Base-by-base conservation (phyloP, 2,329 filamentous ascomycete genomes). In the Diplodia seriata region DNA sequence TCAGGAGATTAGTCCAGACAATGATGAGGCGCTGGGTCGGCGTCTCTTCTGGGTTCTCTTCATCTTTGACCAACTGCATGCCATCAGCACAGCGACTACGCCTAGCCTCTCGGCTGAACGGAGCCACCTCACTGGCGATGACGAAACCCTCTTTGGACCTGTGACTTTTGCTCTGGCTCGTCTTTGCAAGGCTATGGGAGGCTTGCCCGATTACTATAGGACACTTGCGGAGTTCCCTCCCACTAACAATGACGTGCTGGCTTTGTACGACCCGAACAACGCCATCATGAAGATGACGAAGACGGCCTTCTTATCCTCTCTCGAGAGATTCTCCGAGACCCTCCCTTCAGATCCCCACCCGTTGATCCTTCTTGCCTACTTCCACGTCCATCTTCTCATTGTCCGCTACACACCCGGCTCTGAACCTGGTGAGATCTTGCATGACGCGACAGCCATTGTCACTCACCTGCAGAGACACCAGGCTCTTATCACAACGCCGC, bases 61-160 rank as follows among this genome's bases (percentile, higher is more conserved):
- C 61, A 77, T 78, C 36, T 51, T 79, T n/a, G 78, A 79, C 59
- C 75, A 76, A 26, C 78, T 78, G 54, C 74, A 79, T 63, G 76
- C 77, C 14, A 75, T 76, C 55, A 74, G 74, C 67, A 73, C 74
- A 47, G 74, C 72, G 8, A 78, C 74, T 43, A 74, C 77, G 51
- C 73, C 76, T 20, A 71, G 76, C 57, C 68, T 79, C 43, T 76
- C 76, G 6, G 65, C 76, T 29, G 72, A 76, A 47, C 72, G 72
- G 38, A 74, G 76, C 9, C 73, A 72, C 23, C 69, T 77, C 6
- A 75, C 56, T 38, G 54, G 43, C 5, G 53, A 64, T 14, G 59
- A 68, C n/a, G 67, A 68, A 31, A 36, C 29, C n/a, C 26, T 68
- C 11, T 64, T 68, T 20, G 53, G 51, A 18, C 40, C 59, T 43